Base-by-base conservation (phyloP, 306 rosid genomes). In the Acacia confusa region DNA sequence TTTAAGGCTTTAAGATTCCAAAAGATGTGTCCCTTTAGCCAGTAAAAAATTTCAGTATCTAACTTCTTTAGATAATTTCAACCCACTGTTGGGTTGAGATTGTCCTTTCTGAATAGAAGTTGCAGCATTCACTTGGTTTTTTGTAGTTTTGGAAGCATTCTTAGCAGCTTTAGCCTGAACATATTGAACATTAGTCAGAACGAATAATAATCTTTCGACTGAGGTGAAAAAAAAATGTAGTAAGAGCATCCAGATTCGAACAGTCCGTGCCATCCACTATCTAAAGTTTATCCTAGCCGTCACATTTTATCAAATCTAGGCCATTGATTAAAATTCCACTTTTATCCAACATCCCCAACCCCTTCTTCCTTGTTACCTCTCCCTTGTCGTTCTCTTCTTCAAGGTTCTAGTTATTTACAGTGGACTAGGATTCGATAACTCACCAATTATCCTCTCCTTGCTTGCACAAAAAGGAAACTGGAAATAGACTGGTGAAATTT, bases 11-110 rank as follows among this genome's bases (percentile, higher is more conserved):
- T 45, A 36, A 34, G 52, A 27, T 34, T 64, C 78, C 57, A 43
- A 22, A 70, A 41, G 45, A 60, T 24, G 16, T 8, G 38, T 15
- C 48, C 25, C 30, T 41, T 22, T 20, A 48, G 47, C 76, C 79
- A 52, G 41, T 3, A 27, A 50, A 43, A 75, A 40, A 30, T 2
- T 64, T 64, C 24, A 64, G 63, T 30, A 66, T 68, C 91, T 76
- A 36, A 95, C 98, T 97, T 92, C 99, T 88, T 86, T 85, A 15
- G 98, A 89, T 76, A 88, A 78, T 78, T 70, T 72, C 76, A 85
- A 80, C 32, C 85, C 85, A 68, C 86, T 66, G 57, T 72, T 85
- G 30, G 87, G 16, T 72, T 89, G 94, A 63, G 88, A 78, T 70
- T 80, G 86, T 70, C 83, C 84, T 44, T 79, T 90, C 6, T 45